Percentiles rank a stretch among this genome's conserved stretches.
These are phyloP conservation scores for Zizania latifolia DNA, from an alignment of 176 grass and related monocot species.

Conservation along the genomic window DNA sequence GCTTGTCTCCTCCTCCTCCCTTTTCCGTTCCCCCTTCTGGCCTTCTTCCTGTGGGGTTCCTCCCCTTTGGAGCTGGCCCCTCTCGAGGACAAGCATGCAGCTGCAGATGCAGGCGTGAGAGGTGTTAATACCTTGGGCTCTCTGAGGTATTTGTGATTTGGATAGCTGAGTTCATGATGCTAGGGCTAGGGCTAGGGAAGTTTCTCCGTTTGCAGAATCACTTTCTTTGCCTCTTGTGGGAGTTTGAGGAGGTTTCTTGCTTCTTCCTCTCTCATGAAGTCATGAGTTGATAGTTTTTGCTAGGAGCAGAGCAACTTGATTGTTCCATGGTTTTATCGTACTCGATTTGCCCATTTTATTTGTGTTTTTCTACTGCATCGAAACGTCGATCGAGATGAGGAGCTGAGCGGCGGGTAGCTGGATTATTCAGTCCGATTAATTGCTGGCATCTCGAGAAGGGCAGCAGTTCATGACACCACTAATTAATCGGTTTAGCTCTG, in stretches of 20 bases:
- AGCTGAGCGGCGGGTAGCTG: background rate
- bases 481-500: background rate
- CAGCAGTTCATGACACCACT: background rate
- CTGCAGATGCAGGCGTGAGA: background rate
- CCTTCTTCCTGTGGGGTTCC: background rate
- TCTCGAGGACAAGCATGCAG: background rate
- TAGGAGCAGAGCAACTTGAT: background rate
- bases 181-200: no score
- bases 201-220: background rate
- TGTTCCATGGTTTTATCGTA: background rate
- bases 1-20: background rate
- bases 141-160: conserved; percentile 9
- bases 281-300: background rate
- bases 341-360: background rate
- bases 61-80: background rate
- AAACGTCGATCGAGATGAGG: background rate
- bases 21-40: background rate
- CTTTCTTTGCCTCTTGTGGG: background rate
- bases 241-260: background rate
- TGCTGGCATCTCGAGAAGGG: background rate
- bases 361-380: background rate
- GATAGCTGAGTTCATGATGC: background rate
- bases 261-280: background rate
- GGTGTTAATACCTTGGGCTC: background rate
- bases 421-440: background rate